A percentile compares a stretch with the other conserved stretches of the same genome.
These are phyloP conservation scores for Penicillium lividum DNA, from an alignment of 495 filamentous ascomycete species.

Conservation along the genomic window DNA sequence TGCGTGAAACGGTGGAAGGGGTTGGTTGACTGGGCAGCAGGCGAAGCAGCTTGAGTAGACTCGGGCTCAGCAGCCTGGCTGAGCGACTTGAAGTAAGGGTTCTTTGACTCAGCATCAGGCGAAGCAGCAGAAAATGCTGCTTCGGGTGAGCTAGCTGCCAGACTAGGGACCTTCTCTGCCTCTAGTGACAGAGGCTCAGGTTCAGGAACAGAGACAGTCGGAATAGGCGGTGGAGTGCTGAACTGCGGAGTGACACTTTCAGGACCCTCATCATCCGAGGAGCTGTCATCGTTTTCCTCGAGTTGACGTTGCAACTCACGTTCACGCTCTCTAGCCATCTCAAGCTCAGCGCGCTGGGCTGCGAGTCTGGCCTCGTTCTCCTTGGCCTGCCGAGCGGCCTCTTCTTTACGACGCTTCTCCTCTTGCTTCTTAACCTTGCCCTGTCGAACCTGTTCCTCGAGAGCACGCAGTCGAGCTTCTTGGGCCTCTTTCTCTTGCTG, in stretches of 20 bases:
- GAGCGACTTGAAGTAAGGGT: conserved; percentile 75
- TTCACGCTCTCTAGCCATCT: conserved; percentile 85
- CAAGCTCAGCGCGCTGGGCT: conserved; percentile 87
- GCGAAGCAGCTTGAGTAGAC: conserved; percentile 16
- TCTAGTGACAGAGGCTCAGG: conserved; percentile 46
- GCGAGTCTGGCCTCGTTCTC: conserved; percentile 86
- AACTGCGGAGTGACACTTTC: conserved; percentile 79
- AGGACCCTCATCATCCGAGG: conserved; percentile 85
- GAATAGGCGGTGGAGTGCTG: conserved; percentile 59
- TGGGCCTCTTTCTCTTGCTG: conserved; percentile 77
- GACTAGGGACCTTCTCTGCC: conserved; percentile 25
- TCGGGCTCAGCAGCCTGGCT: conserved; percentile 39
- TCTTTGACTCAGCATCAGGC: conserved; percentile 55
- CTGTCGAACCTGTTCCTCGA: conserved; percentile 91
- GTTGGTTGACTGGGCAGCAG: conserved; percentile 69
- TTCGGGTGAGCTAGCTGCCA: conserved; percentile 30
- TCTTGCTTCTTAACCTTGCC: conserved; percentile 97
- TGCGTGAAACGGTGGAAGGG: conserved; percentile 91
- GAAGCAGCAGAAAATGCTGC: conserved; percentile 27
- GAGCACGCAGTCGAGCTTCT: conserved; percentile 76
- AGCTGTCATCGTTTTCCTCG: conserved; percentile 76
- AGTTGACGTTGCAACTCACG: conserved; percentile 84
- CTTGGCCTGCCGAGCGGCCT: conserved; percentile 79
- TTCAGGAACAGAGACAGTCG: conserved; percentile 32
- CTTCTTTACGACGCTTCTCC: conserved; percentile 88